Base-by-base conservation (phyloP, 106 monocot genomes). In the Phalaenopsis equestris region DNA sequence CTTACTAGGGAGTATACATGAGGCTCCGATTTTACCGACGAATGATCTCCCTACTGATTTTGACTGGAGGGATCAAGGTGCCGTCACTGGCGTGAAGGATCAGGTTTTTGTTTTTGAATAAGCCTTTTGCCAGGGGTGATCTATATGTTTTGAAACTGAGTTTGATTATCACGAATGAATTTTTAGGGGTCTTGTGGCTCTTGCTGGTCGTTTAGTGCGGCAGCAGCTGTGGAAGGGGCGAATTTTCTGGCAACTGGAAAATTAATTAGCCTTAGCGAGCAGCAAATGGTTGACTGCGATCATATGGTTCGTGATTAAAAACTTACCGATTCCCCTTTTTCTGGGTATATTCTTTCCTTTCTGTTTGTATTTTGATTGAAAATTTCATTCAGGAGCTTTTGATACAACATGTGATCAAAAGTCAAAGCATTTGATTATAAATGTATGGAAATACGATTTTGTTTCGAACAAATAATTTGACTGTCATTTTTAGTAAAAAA, bases 131-230 rank as follows among this genome's bases (percentile, higher is more conserved):
- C 55, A 80, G 15, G 52, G 55, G 43, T 79, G 55, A 30, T 70
- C 42, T 84, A 37, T 39, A 10, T 70, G 16, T 30, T 82, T 41
- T 17, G 75, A 18, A 23, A 2, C 16, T 81, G 10, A 41, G 74
- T 6, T 17, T 75, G 4, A 49, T 17, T 42, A 7, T 41, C 9
- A 70, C 21, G 30, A 37, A 70, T 12, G 7, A 3, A 70, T 65
- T 67, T 84, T 17, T 83, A 96, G 96, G 96, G 96, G 38, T 87
- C 91, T 1, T 96, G 96, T 77, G 96, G 96, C 37, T 96, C 96
- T 37, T 96, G 96, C 90, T 96, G 96, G 96, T 91, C 96, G 19
- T 96, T 96, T 81, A 96, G 96, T 73, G 78, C 96, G 41, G 86
- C 93, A 0, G 96, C 85, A 55, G 96, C 96, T 38, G 78, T 96